These are phyloP conservation scores for Glycyrrhiza uralensis DNA, from an alignment of 306 rosid genomes.

Conservation along the genomic window DNA sequence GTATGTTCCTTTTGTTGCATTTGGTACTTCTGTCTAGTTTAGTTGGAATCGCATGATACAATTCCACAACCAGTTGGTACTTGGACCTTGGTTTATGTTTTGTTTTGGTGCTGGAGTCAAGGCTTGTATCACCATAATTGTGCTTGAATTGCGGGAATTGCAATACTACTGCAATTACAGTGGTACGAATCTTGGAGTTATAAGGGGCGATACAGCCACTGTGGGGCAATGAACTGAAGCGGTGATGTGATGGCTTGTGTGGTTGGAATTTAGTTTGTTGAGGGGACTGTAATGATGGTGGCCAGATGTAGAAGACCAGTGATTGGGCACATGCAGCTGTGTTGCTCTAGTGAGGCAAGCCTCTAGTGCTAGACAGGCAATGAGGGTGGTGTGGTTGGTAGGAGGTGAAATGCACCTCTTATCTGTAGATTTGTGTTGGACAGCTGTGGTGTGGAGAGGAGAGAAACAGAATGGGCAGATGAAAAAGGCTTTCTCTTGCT, in stretches of 20 bases:
- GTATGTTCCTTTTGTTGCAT: slow-evolving; percentile 37
- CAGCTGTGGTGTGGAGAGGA: background rate
- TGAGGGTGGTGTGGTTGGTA: background rate
- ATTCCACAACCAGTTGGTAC: background rate
- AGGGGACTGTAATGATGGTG: too few relatives aligned
- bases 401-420: too few relatives aligned
- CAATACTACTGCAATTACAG: background rate
- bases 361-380: too few relatives aligned
- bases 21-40: background rate
- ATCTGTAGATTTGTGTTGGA: background rate
- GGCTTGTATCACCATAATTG: background rate
- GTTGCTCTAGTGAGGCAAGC: too few relatives aligned
- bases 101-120: background rate
- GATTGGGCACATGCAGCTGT: too few relatives aligned
- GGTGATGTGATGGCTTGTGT: background rate
- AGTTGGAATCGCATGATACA: background rate
- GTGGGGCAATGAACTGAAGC: background rate
- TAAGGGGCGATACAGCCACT: background rate
- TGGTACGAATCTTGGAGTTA: background rate
- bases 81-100: background rate
- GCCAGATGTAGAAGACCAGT: too few relatives aligned
- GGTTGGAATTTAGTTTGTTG: too few relatives aligned
- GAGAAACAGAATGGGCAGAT: background rate
- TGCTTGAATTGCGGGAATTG: background rate
- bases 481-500: background rate